phyloP scores from a whole-genome alignment of 768 basidiomycete genomes.

The Pisolithus marmoratus region DNA sequence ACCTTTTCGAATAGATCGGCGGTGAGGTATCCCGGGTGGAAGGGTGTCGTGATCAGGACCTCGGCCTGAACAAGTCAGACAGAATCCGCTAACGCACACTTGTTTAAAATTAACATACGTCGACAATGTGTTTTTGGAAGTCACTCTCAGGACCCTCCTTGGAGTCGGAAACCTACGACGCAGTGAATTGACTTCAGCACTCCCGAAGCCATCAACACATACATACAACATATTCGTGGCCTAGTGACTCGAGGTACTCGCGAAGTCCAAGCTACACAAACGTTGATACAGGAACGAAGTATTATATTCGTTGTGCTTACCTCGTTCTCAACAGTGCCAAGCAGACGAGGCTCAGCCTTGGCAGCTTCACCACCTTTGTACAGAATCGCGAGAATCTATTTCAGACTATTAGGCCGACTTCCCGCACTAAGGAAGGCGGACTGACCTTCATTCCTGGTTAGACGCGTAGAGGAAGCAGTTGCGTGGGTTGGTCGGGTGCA shows the following conservation, averaged over 20 bases:
- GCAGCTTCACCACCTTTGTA: constrained; percentile 68
- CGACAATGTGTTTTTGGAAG: constrained; percentile 78
- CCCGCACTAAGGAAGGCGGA: background rate
- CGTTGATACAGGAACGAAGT: background rate
- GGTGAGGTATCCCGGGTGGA: constrained; percentile 84
- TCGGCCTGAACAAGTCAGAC: constrained; percentile 47
- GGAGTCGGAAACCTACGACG: constrained; percentile 59
- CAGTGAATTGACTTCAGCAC: constrained; percentile 1
- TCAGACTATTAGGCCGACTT: constrained; percentile 1
- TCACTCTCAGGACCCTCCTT: constrained; percentile 80
- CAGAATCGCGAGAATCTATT: constrained; percentile 66
- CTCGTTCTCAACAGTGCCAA: constrained; percentile 79
- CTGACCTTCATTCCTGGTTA: constrained; percentile 39
- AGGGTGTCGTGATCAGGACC: constrained; percentile 77
- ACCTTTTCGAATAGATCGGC: constrained; percentile 67
- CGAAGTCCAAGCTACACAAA: constrained; percentile 59
- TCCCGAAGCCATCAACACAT: background rate
- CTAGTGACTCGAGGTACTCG: constrained; percentile 61
- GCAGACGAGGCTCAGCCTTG: constrained; percentile 62
- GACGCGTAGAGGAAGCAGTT: background rate
- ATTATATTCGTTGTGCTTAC: constrained; percentile 27
- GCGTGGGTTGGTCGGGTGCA: constrained; percentile 8
- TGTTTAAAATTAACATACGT: constrained; percentile 42
- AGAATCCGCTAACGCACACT: constrained; percentile 8
- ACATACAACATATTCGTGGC: constrained; percentile 70